Conservation (phyloP, 768 basidiomycete genomes). For the Sistotremastrum suecicum region DNA sequence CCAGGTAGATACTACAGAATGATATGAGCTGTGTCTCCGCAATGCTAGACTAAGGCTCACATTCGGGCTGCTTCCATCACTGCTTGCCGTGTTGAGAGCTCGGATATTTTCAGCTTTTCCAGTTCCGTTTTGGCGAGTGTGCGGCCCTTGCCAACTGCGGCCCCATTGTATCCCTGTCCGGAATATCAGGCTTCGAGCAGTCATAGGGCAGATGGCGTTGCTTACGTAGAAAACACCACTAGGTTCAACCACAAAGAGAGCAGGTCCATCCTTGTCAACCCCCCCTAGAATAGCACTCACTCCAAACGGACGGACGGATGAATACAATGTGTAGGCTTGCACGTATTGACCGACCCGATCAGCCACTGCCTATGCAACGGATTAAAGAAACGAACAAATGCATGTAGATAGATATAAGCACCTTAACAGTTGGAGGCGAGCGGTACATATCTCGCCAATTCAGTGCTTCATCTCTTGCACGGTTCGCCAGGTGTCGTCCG, state of each 20-base stretch:
- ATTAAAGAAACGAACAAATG: background rate
- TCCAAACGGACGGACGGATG: constrained; percentile 94
- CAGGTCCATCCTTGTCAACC: constrained; percentile 78
- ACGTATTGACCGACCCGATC: constrained; percentile 82
- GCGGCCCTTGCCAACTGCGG: constrained; percentile 96
- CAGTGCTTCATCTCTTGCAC: constrained; percentile 72
- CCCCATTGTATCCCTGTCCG: constrained; percentile 80
- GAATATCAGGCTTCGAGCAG: background rate
- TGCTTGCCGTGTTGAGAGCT: constrained; percentile 71
- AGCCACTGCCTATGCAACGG: constrained; percentile 31
- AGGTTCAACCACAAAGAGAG: constrained; percentile 84
- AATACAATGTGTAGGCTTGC: constrained; percentile 94
- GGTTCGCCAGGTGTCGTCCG: constrained; percentile 73
- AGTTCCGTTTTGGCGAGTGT: constrained; percentile 96
- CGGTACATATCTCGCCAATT: constrained; percentile 62
- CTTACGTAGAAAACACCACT: constrained; percentile 83
- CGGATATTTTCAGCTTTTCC: constrained; percentile 84
- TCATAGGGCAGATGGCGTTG: constrained; percentile 6
- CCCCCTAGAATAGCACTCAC: constrained; percentile 85
- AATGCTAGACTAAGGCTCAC: constrained; percentile 31
- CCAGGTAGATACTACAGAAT: constrained; percentile 72
- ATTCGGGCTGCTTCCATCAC: constrained; percentile 91
- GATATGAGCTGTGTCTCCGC: constrained; percentile 4
- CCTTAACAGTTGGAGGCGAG: constrained; percentile 68
- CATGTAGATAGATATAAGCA: constrained; percentile 12